Evolutionary conservation across 176 grass and related monocot species (phyloP), one percentile per base, ranked within the genome.

Genomic region (Carex littledalei): DNA sequence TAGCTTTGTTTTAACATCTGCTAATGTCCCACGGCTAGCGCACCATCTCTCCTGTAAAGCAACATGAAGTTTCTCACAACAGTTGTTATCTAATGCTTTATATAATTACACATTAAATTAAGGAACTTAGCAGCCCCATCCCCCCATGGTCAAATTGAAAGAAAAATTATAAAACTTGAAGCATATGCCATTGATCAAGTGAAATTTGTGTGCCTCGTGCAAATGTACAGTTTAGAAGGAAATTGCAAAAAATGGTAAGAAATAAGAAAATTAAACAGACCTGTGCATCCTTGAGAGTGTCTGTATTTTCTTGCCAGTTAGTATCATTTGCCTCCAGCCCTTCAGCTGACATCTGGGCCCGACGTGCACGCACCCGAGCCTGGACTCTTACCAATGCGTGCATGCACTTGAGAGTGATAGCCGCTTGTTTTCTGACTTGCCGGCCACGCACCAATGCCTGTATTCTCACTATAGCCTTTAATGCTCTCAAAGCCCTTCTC

Each of bases 361-460:
- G 66, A 20, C 86, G 86, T 84, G 90, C 95, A 87, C 89, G 73
- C 37, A 90, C 92, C 49, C 95, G 90, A 67, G 94, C 95, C 85
- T 98, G 95, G 81, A 93, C 93, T 53, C 93, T 52, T 18, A 93
- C 85, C 72, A 98, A 84, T 31, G 93, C 93, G 71, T 93, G 87
- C 95, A 98, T 95, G 86, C 95, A 93, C 69, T 83, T 88, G 85
- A 98, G 83, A 49, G 93, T 98, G 37, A 98, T 86, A 58, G 93
- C 93, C 20, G 94, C 91, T 86, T 98, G 93, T 85, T 89, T 84
- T 62, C 93, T 89, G 80, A 98, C 95, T 20, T 81, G 78, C 3
- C 90, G 89, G 29, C 93, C 92, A 21, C 95, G 88, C 62, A 98
- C 86, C 68, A 98, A 86, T 21, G 95, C 95, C 86, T 98, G 92